phyloP scores from a whole-genome alignment of 176 grass and related monocot species.

The Chrysopogon serrulatus region DNA sequence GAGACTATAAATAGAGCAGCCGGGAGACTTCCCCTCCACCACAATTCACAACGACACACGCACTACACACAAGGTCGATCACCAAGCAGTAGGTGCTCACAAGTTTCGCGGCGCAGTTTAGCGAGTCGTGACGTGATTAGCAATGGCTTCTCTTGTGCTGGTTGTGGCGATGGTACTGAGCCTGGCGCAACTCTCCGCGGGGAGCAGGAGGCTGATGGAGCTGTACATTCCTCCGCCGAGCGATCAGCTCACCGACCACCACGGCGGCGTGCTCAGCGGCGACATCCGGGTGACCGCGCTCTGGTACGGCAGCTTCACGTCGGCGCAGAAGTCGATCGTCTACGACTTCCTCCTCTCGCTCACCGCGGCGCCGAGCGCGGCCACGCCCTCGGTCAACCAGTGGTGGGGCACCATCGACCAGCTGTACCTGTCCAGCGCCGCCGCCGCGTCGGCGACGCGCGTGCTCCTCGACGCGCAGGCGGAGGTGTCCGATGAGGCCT shows the following conservation, averaged over 20 bases:
- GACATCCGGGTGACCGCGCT: constrained; percentile 53
- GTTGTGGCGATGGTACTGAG: not conserved
- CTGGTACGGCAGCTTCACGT: constrained; percentile 59
- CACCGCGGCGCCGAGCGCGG: not conserved
- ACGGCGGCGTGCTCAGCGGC: constrained; percentile 44
- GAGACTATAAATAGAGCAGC: constrained; percentile 18
- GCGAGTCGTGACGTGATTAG: not conserved
- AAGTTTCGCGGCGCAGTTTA: not conserved
- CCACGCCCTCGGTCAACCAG: constrained; percentile 32
- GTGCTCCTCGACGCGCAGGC: constrained; percentile 31
- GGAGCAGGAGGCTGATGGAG: constrained; percentile 48
- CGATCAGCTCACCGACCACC: constrained; percentile 53
- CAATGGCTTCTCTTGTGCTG: constrained; percentile 26
- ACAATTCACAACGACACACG: not conserved
- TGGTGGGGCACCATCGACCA: constrained; percentile 60
- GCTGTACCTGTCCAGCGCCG: constrained; percentile 43
- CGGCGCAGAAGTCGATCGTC: constrained; percentile 46
- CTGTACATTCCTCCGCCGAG: constrained; percentile 31
- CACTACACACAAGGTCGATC: not conserved
- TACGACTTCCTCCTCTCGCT: constrained; percentile 57
- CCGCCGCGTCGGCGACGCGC: not conserved
- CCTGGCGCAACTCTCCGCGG: constrained; percentile 31
- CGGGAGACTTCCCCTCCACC: not conserved
- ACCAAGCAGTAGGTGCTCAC: not conserved
- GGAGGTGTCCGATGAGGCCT: constrained; percentile 38